Evolutionary conservation across 73 alveolate species (phyloP), one percentile per base, ranked within the genome.

Genomic region (Paraurostyla sp.): DNA sequence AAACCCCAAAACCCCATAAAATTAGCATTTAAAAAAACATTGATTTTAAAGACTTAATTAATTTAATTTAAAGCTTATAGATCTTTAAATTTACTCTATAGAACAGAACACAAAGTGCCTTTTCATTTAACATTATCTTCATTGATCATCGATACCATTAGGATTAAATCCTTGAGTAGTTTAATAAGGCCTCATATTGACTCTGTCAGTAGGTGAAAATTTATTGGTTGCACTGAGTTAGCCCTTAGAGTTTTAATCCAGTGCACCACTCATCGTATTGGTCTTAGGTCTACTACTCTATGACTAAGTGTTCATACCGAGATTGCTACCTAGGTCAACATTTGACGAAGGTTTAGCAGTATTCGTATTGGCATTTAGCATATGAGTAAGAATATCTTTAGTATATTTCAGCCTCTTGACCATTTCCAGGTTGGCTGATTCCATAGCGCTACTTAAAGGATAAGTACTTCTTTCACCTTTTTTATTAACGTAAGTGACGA

Each of bases 371-470:
- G 89, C 78, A 51, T 78, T 78, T 32, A 78, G 32, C 89, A 78
- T 78, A 54, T 78, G 89, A 23, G 89, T 78, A 0, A 97, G 93
- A 58, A 98, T 96, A 75, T 96, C 99, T 76, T 98, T 97, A 16
- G 99, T 96, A 89, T 98, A 98, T 90, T 95, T 97, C 43, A 98
- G 95, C 87, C 99, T 89, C 95, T 97, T 97, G 38, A 97, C 97
- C 99, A 98, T 97, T 80, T 98, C 99, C 46, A 69, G 80, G 91
- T 98, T 98, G 29, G 96, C 80, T 41, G 97, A 86, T 30, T 98
- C 98, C 89, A 98, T 87, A 54, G 99, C 99, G 27, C 96, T 92
- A 27, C 95, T 88, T 33, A 98, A 87, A 41, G 99, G 99, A 94
- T 82, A 96, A 41, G 96, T 89, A 40, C 78, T 73, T 90, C 97